phyloP scores from a whole-genome alignment of 495 filamentous ascomycete genomes.

The Thozetella sp. region DNA sequence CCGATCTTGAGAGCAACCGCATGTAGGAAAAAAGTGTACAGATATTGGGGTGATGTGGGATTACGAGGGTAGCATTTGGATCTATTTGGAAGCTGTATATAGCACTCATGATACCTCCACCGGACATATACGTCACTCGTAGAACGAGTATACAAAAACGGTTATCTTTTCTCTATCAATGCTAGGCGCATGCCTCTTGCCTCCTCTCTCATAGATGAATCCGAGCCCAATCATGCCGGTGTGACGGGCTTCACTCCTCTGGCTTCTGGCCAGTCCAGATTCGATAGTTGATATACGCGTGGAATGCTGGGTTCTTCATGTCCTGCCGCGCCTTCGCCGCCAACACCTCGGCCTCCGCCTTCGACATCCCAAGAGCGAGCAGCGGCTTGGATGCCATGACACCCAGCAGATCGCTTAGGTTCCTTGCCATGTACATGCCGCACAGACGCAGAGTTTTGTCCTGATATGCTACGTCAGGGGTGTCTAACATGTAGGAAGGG shows the following conservation, averaged over 20 bases:
- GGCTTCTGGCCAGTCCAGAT: slow-evolving; percentile 33
- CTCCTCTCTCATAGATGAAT: too few species aligned
- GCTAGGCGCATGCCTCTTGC: too few species aligned
- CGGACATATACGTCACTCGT: too few species aligned
- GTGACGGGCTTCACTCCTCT: too few species aligned
- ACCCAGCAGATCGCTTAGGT: slow-evolving; percentile 37
- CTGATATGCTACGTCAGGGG: neutral
- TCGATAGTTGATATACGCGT: slow-evolving; percentile 41
- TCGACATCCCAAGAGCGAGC: slow-evolving; percentile 53
- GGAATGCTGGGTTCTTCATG: slow-evolving; percentile 48
- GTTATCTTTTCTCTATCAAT: too few species aligned
- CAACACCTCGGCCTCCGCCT: slow-evolving; percentile 53
- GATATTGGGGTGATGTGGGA: neutral
- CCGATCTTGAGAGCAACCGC: too few species aligned
- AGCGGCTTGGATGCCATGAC: slow-evolving; percentile 45
- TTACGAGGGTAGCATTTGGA: neutral
- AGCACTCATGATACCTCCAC: too few species aligned
- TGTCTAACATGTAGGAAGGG: neutral
- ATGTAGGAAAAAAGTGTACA: neutral
- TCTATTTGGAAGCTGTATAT: neutral
- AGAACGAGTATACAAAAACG: too few species aligned
- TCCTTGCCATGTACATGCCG: slow-evolving; percentile 38
- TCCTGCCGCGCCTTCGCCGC: slow-evolving; percentile 54
- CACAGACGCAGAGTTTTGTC: slow-evolving; percentile 8
- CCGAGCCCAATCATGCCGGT: too few species aligned